Percentiles rank a stretch among this genome's conserved stretches.
These are phyloP conservation scores for Plantago major DNA, from an alignment of 257 asterid genomes.

Conservation along the genomic window DNA sequence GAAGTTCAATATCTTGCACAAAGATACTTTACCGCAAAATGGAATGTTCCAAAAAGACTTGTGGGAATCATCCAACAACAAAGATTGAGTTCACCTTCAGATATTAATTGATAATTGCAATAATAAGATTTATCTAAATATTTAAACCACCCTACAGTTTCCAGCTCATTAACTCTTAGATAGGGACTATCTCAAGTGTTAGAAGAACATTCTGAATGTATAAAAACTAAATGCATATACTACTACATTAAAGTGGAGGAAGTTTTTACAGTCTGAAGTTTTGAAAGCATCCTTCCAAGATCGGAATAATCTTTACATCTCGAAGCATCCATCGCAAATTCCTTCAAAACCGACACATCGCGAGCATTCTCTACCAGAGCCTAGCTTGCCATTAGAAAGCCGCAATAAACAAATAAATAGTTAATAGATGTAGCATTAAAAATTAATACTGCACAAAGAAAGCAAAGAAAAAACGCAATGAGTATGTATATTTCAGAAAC, in stretches of 20 bases:
- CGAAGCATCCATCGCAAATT: conserved; percentile 86
- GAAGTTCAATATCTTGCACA: no score
- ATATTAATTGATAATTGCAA: no score
- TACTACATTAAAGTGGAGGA: conserved; percentile 21
- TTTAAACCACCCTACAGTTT: no score
- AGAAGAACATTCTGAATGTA: no score
- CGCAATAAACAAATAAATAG: conserved; percentile 14
- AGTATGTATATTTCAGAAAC: conserved; percentile 26
- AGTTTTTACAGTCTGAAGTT: conserved; percentile 69
- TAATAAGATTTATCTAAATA: no score
- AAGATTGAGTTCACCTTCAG: no score
- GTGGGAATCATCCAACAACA: no score
- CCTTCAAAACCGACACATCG: conserved; percentile 72
- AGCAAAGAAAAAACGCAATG: conserved; percentile 5
- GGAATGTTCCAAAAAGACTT: no score
- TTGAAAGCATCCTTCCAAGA: conserved; percentile 87
- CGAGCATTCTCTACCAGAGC: conserved; percentile 80
- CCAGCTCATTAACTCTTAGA: no score
- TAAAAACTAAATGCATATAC: background rate
- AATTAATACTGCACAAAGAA: background rate
- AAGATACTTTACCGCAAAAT: no score
- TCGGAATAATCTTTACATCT: conserved; percentile 74
- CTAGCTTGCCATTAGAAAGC: conserved; percentile 41
- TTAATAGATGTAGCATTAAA: conserved; percentile 8
- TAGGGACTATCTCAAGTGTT: no score